A percentile compares a stretch with the other conserved stretches of the same genome.
phyloP scores from a whole-genome alignment of 805 yeast species.

The Metschnikowia anglica region DNA sequence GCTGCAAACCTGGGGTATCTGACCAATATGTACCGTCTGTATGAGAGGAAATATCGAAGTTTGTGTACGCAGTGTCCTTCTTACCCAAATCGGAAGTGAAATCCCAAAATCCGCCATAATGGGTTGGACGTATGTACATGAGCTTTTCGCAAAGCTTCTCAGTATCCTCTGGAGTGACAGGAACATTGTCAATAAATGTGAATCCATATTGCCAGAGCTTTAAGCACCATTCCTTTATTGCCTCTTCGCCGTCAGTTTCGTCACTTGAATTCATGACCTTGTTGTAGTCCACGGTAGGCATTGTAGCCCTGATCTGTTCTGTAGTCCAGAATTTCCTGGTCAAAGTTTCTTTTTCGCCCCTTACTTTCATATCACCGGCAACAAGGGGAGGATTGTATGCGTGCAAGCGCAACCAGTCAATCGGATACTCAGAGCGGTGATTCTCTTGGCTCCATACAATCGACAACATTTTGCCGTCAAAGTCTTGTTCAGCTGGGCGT shows the following conservation, averaged over 20 bases:
- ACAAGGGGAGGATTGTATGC: slow-evolving; percentile 52
- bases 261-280: slow-evolving; percentile 41
- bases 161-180: slow-evolving; percentile 59
- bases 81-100: slow-evolving; percentile 67
- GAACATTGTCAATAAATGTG: slow-evolving; percentile 59
- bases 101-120: slow-evolving; percentile 81
- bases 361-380: slow-evolving; percentile 28
- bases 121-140: slow-evolving; percentile 63
- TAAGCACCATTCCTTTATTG: slow-evolving; percentile 54
- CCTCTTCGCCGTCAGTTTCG: slow-evolving; percentile 35
- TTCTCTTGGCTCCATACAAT: slow-evolving; percentile 41
- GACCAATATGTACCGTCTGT: slow-evolving; percentile 78
- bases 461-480: slow-evolving; percentile 17
- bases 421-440: slow-evolving; percentile 40
- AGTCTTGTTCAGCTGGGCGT: slow-evolving; percentile 19
- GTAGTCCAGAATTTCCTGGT: slow-evolving; percentile 46
- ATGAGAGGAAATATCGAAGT: slow-evolving; percentile 60
- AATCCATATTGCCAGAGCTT: slow-evolving; percentile 60
- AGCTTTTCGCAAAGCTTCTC: slow-evolving; percentile 55
- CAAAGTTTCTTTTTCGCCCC: slow-evolving; percentile 31
- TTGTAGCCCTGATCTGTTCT: slow-evolving; percentile 33
- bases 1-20: slow-evolving; percentile 68
- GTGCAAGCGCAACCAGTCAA: slow-evolving; percentile 48
- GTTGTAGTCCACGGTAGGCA: slow-evolving; percentile 51
- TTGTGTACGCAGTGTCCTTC: slow-evolving; percentile 72